Evolutionary conservation across 2,329 filamentous ascomycete genomes (phyloP), one percentile per base, ranked within the genome.

Genomic region (Exophiala xenobiotica): DNA sequence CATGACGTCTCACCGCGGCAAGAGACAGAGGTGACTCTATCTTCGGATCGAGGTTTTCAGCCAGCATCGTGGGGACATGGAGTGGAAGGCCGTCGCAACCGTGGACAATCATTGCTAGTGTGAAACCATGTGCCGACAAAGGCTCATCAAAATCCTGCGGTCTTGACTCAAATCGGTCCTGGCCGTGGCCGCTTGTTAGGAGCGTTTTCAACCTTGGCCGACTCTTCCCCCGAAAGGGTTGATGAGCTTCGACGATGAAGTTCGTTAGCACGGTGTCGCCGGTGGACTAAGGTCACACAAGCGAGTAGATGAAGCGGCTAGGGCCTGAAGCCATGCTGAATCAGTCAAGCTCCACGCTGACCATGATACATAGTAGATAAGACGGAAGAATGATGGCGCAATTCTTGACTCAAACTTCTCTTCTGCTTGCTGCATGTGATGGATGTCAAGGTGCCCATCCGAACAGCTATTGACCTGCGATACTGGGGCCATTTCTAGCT

Each of bases 231-330:
- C 3, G 18, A 35, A 35, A 35, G n/a, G 31, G 31, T 16, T 8
- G 18, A 35, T 35, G 31, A 35, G 31, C 6, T 35, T 16, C 12
- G 18, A 16, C n/a, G 14, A 23, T 27, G 29, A 45, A 19, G 42
- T 23, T 33, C 11, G 22, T 19, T 12, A n/a, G 29, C 42, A 27
- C 46, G 54, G 49, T 47, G 46, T 42, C 37, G 14, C 49, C 46
- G 46, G 31, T 51, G 43, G 27, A 49, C 29, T 35, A 54, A 42
- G 46, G 39, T 49, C 45, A 49, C 52, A 51, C 52, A 55, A 42
- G 38, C 55, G 49, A 58, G 49, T 22, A 37, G 29, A 39, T 58
- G 49, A 58, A 55, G 55, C 52, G 40, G 19, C 12, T 52, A 53
- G 50, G 42, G 38, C 38, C 49, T 50, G 27, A 54, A 41, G 43